Conservation (phyloP, 345 rosid species). For the Aquilaria sinensis region DNA sequence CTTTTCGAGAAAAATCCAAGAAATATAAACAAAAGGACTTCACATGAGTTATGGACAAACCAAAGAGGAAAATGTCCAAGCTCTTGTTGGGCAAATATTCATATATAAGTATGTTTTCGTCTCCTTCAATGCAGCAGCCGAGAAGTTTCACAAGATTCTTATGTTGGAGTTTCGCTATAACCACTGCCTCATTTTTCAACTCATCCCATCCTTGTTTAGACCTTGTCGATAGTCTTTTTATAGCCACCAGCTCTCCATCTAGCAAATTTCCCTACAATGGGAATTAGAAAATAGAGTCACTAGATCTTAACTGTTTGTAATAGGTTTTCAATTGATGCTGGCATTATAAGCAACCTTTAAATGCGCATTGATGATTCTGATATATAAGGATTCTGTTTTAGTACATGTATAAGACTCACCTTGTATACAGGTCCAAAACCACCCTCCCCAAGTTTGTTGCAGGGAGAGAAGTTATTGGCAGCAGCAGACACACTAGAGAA, state of each 20-base stretch:
- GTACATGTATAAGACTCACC: background rate
- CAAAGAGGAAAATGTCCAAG: constrained; percentile 33
- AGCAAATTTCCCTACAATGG: background rate
- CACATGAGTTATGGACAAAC: constrained; percentile 4
- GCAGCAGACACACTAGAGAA: constrained; percentile 19
- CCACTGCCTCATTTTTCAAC: constrained; percentile 5
- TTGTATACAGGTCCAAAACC: constrained; percentile 34
- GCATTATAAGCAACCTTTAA: no score
- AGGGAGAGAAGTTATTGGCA: constrained; percentile 23
- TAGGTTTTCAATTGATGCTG: no score
- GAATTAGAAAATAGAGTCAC: no score
- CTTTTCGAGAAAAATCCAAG: no score
- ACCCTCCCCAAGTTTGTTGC: constrained; percentile 37
- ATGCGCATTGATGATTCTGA: no score
- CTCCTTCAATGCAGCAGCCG: constrained; percentile 8
- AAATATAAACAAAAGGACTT: no score
- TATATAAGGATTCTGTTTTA: no score
- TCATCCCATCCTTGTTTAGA: constrained; percentile 5
- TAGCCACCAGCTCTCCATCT: constrained; percentile 7
- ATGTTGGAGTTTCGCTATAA: constrained; percentile 11
- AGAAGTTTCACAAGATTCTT: constrained; percentile 12
- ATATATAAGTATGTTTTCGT: constrained; percentile 17
- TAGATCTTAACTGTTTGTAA: background rate
- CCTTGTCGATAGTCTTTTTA: constrained; percentile 4
- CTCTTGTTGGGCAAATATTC: constrained; percentile 41